Evolutionary conservation across 768 basidiomycete genomes (phyloP), one percentile per base, ranked within the genome.

Genomic region (Podaxis carcinomalis): DNA sequence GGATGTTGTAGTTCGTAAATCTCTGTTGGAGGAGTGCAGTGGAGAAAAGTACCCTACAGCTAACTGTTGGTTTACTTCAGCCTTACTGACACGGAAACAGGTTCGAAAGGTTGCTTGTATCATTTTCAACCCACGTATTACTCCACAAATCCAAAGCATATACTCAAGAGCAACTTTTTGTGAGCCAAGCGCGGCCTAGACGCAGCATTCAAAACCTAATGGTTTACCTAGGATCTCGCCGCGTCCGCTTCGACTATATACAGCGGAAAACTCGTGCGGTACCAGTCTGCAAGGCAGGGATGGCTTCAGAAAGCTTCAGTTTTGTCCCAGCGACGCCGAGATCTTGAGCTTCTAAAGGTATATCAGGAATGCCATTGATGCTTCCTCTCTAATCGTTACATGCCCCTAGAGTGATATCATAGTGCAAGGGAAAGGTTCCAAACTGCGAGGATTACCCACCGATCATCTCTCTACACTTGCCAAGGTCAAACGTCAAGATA

Each of bases 1-100:
- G 67, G 80, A 83, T 54, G 76, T 83, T 2, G 73, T 83, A 3
- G 81, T 84, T 3, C 75, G 83, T 28, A 84, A 80, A 64, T 83
- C 83, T 6, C 64, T 84, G 25, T 66, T 85, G 27, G 83, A 85
- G 61, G 83, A 85, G 63, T 85, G 82, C 64, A 65, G 72, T 25
- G 82, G 84, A 23, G 80, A 80, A 57, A 76, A 76, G 83, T 83
- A 52, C 49, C 73, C 62, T 32, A 36, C 1, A 56, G 37, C 27
- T 35, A 25, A 56, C 32, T 9, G 10, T 32, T 61, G 0, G 37
- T 32, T 40, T 40, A 19, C 2, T 19, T 46, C 60, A 61, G 42
- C 54, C 23, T 28, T 21, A 23, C 53, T 51, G 11, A 21, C 28
- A 40, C 21, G 23, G 5, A 14, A 16, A 16, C 64, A 85, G 84